Conservation (phyloP, 1,284 basidiomycete genomes). For the Porogramme epimiltina region DNA sequence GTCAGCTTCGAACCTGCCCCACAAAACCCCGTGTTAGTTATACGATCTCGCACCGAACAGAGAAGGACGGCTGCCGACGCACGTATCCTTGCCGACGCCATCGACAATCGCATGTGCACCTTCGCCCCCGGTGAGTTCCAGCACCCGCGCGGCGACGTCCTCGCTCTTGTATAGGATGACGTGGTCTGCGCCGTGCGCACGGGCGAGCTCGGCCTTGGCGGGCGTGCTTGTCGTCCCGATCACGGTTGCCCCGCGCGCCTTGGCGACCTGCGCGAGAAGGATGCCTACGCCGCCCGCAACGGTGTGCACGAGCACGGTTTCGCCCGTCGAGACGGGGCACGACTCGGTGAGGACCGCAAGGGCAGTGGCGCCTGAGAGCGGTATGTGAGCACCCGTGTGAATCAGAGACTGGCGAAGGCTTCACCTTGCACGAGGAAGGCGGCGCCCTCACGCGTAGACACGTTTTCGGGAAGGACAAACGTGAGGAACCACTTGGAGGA, state of each 20-base stretch:
- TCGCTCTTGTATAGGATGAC: constrained; percentile 83
- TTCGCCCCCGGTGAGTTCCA: constrained; percentile 80
- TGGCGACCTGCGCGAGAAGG: constrained; percentile 62
- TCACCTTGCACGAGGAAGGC: constrained; percentile 45
- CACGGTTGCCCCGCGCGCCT: constrained; percentile 80
- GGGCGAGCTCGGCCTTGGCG: constrained; percentile 87
- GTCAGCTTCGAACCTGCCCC: constrained; percentile 61
- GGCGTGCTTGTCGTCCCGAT: constrained; percentile 91
- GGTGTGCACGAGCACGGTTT: constrained; percentile 82
- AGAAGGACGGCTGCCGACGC: constrained; percentile 29
- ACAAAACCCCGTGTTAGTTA: neutral
- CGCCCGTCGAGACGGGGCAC: constrained; percentile 79
- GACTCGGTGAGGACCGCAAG: constrained; percentile 82
- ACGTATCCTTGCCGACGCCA: constrained; percentile 94
- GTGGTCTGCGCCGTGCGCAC: constrained; percentile 81
- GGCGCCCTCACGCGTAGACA: constrained; percentile 69
- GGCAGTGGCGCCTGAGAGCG: constrained; percentile 66
- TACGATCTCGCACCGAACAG: neutral
- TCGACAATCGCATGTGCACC: constrained; percentile 91
- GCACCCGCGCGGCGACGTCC: constrained; percentile 68
- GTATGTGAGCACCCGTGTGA: too few species aligned
- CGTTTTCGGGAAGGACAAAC: constrained; percentile 53
- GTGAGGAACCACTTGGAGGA: constrained; percentile 38
- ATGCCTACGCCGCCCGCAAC: constrained; percentile 84
- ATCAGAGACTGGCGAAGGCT: neutral